These are phyloP conservation scores for Tolypocladium paradoxum DNA, from an alignment of 2,329 filamentous ascomycete species.

Conservation along the genomic window DNA sequence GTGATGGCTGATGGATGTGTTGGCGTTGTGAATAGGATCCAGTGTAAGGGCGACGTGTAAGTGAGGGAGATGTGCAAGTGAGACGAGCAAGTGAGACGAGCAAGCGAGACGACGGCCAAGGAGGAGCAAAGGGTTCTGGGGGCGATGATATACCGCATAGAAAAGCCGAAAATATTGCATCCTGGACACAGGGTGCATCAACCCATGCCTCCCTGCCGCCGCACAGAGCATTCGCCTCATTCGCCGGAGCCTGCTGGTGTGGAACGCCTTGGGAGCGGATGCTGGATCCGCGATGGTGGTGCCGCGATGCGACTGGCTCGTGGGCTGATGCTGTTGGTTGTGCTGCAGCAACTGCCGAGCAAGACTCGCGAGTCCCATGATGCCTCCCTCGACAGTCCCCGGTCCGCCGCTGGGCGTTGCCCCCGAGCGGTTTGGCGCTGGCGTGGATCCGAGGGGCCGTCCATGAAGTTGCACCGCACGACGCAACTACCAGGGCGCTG, in stretches of 20 bases:
- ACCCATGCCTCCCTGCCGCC: not conserved
- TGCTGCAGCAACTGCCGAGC: too few relatives aligned
- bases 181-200: not conserved
- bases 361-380: too few relatives aligned
- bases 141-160: not conserved
- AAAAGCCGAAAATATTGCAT: not conserved
- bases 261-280: too few relatives aligned
- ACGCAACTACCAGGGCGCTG: too few relatives aligned
- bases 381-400: too few relatives aligned
- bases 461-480: too few relatives aligned
- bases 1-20: constrained; percentile 2
- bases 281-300: not conserved
- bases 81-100: not conserved
- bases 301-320: not conserved
- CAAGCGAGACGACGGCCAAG: not conserved
- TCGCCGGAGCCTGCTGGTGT: too few relatives aligned
- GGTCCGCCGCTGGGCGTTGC: too few relatives aligned
- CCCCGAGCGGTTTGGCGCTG: too few relatives aligned
- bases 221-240: not conserved
- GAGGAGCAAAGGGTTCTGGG: not conserved
- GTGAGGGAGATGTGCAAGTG: not conserved
- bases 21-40: not conserved
- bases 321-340: not conserved
- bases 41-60: not conserved
- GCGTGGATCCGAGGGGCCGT: too few relatives aligned